phyloP scores from a whole-genome alignment of 2,329 filamentous ascomycete genomes.

The Exophiala oligosperma region DNA sequence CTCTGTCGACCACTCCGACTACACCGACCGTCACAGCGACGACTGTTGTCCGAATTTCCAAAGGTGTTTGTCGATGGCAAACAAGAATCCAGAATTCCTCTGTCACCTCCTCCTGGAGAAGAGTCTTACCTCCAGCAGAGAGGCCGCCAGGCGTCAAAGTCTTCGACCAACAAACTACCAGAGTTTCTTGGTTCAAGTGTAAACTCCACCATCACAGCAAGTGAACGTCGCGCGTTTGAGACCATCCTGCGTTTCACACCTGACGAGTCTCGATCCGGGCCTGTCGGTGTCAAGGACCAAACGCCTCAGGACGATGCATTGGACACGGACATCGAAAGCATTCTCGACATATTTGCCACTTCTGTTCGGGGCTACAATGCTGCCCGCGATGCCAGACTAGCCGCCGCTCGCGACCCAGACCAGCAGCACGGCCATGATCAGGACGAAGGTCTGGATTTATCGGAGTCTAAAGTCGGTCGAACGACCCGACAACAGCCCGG shows the following conservation, averaged over 20 bases:
- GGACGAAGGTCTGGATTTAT: neutral
- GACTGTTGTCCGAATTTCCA: slow-evolving; percentile 2
- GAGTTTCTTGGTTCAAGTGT: slow-evolving; percentile 1
- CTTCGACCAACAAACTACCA: neutral
- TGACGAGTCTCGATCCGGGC: slow-evolving; percentile 7
- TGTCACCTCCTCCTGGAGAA: neutral
- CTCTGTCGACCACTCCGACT: slow-evolving; percentile 1
- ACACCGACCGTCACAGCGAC: neutral
- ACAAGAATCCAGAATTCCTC: neutral
- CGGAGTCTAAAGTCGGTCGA: neutral
- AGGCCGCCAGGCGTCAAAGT: slow-evolving; percentile 4
- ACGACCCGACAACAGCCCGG: neutral
- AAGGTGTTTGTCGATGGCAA: neutral
- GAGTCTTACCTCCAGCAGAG: slow-evolving; percentile 12
- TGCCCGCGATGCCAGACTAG: neutral
- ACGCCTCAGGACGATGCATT: slow-evolving; percentile 1
- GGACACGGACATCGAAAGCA: slow-evolving; percentile 19
- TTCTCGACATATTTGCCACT: slow-evolving; percentile 16
- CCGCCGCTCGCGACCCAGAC: neutral
- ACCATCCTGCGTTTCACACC: slow-evolving; percentile 18
- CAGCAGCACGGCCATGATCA: neutral
- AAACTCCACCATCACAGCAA: slow-evolving; percentile 23
- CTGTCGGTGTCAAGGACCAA: neutral
- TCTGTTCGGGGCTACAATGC: slow-evolving; percentile 7
- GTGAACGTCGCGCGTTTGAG: slow-evolving; percentile 25